Percentiles rank a stretch among this genome's conserved stretches.
phyloP scores from a whole-genome alignment of 495 filamentous ascomycete species.

The Terfezia boudieri region DNA sequence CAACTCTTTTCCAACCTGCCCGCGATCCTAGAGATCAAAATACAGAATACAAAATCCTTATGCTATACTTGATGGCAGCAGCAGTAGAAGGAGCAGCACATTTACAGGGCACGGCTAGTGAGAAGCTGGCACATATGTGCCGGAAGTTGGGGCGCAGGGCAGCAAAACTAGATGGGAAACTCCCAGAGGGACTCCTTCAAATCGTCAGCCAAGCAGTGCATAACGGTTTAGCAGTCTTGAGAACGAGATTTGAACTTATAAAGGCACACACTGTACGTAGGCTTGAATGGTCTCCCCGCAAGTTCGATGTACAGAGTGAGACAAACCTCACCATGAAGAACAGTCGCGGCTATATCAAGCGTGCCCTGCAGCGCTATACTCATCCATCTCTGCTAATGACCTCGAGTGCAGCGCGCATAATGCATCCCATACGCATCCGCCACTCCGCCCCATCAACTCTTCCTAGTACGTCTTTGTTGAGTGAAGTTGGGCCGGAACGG shows the following conservation, averaged over 20 bases:
- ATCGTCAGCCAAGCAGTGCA: background rate
- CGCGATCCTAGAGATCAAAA: background rate
- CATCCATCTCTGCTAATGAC: too few relatives aligned
- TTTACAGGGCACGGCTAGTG: conserved; percentile 5
- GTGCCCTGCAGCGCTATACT: too few relatives aligned
- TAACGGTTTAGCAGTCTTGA: background rate
- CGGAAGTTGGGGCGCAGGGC: conserved; percentile 25
- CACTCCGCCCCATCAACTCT: too few relatives aligned
- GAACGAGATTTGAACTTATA: background rate
- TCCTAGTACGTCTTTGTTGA: too few relatives aligned
- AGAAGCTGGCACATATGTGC: conserved; percentile 25
- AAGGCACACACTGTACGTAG: background rate
- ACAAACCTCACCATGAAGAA: too few relatives aligned
- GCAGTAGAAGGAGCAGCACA: conserved; percentile 19
- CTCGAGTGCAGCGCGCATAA: too few relatives aligned
- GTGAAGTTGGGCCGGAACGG: background rate
- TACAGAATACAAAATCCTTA: conserved; percentile 32
- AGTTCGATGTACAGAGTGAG: too few relatives aligned
- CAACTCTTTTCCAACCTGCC: conserved; percentile 3
- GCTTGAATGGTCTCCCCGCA: too few relatives aligned
- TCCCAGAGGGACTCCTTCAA: background rate
- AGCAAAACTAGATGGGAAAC: background rate
- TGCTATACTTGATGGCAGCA: conserved; percentile 27
- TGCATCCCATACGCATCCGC: too few relatives aligned
- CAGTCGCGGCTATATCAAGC: too few relatives aligned